These are phyloP conservation scores for Fusarium robinianum DNA, from an alignment of 2,329 filamentous ascomycete genomes.

Conservation along the genomic window DNA sequence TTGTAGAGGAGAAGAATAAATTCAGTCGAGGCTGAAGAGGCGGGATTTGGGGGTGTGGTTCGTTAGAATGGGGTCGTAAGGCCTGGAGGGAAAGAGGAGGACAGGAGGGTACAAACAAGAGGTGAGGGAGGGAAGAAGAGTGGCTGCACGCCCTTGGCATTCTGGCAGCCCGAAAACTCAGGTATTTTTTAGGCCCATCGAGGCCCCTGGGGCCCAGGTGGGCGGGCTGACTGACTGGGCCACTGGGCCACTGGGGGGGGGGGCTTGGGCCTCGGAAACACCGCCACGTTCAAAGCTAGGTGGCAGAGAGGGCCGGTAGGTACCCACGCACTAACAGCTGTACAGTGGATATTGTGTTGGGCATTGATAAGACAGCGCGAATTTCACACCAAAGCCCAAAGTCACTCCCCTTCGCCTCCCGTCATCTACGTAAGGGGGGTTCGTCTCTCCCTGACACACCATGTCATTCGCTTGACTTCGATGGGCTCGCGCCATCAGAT, in stretches of 20 bases:
- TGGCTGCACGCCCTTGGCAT: constrained; percentile 33
- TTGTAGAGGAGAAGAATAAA: constrained; percentile 24
- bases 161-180: constrained; percentile 41
- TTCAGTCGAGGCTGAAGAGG: constrained; percentile 38
- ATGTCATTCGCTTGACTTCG: constrained; percentile 37
- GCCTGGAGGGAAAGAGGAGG: constrained; percentile 32
- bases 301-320: constrained; percentile 21
- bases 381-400: constrained; percentile 13
- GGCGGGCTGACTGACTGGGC: constrained; percentile 28
- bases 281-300: constrained; percentile 30
- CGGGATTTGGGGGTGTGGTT: constrained; percentile 37
- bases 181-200: constrained; percentile 33
- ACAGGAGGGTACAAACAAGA: constrained; percentile 37
- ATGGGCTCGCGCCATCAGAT: constrained; percentile 26
- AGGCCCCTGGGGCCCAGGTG: no score
- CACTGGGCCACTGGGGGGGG: constrained; percentile 11
- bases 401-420: constrained; percentile 6
- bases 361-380: constrained; percentile 28
- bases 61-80: constrained; percentile 35
- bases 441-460: constrained; percentile 12
- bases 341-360: constrained; percentile 21
- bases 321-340: constrained; percentile 37
- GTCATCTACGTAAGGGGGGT: no score
- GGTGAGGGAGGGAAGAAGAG: constrained; percentile 32
- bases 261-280: constrained; percentile 30